Base-by-base conservation (phyloP, 352 stramenopile genomes). In the Pythium periplocum region DNA sequence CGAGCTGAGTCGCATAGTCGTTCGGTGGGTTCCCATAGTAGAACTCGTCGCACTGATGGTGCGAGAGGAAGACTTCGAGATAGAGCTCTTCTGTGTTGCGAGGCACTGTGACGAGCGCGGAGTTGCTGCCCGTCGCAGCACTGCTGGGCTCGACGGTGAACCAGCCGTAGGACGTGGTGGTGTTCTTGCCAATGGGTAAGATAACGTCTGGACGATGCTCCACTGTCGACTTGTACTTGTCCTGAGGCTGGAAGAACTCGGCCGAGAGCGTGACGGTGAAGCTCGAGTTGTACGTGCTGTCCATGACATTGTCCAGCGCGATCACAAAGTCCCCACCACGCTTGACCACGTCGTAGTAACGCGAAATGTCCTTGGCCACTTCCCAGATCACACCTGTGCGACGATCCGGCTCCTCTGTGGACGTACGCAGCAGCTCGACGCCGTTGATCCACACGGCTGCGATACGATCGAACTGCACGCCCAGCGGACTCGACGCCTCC, bases 21-120 rank as follows among this genome's bases (percentile, higher is more conserved):
- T 61, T 58, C 1, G 78, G 74, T 5, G 77, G 69, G 41, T 92
- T 92, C 2, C 70, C 58, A 61, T 90, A 92, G 55, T 71, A 82
- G 50, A 89, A 89, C 61, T 89, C 78, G 64, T 89, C 78, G 55
- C 78, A 89, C 50, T 85, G 73, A 56, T 89, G 78, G 54, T 89
- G 78, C 56, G 73, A 84, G 8, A 84, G 60, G 48, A 86, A 86
- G 41, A 89, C 54, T 50, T 89, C 78, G 30, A 89, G 56, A 53
- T 80, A 86, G 30, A 89, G 55, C 53, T 85, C 72, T 33, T 84
- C 78, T 0, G 76, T 80, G 63, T 86, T 89, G 40, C 55, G 52
- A 8, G 78, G 78, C 30, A 89, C 31, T 9, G 62, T 57, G n/a
- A 87, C 76, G 33, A 77, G 47, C 17, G 62, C 61, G 53, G 64